phyloP scores from a whole-genome alignment of 345 rosid genomes.

The Citropsis articulata region DNA sequence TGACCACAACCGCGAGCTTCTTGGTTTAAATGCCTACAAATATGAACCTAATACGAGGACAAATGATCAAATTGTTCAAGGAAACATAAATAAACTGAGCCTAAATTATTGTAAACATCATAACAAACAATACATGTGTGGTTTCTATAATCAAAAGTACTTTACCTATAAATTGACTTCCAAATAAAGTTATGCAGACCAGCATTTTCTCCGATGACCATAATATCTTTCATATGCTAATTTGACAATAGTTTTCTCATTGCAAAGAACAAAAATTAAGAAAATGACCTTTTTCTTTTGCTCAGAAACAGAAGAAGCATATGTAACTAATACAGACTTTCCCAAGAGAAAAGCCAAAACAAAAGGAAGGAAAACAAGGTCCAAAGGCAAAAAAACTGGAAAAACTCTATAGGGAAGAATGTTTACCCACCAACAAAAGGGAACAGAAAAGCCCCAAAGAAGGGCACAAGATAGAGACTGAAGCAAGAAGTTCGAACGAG shows the following conservation, averaged over 20 bases:
- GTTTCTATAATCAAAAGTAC: not conserved
- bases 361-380: not conserved
- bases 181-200: not conserved
- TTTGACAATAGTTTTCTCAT: not conserved
- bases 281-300: not conserved
- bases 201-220: not conserved
- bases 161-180: not conserved
- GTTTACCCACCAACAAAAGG: not conserved
- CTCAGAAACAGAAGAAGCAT: not conserved
- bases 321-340: not conserved
- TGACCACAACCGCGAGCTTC: conserved; percentile 86
- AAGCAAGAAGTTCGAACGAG: not conserved
- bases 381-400: not conserved
- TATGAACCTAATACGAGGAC: conserved; percentile 62
- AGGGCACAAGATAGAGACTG: not conserved
- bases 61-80: not conserved
- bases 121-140: not conserved
- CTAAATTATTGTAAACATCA: not conserved
- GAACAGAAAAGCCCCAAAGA: not conserved
- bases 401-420: not conserved
- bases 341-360: too few relatives aligned
- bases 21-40: conserved; percentile 76
- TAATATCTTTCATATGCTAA: not conserved
- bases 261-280: not conserved
- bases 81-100: not conserved